A percentile compares a stretch with the other conserved stretches of the same genome.
Conservation (phyloP, 1,284 basidiomycete genomes). For the Agaricales sp. region DNA sequence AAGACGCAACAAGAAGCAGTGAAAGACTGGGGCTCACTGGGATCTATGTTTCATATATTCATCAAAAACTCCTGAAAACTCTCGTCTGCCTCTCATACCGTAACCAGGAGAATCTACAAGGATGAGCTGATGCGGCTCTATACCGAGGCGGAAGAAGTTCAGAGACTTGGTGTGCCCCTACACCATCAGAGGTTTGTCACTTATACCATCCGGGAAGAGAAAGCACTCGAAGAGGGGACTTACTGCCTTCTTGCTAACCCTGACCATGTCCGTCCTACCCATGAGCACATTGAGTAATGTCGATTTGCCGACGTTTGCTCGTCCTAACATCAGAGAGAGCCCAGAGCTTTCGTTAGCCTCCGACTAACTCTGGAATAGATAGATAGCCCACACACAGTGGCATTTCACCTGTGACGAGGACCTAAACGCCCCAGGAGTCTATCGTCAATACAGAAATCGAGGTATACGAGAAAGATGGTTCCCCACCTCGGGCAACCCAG, state of each 20-base stretch:
- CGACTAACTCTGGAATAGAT: not conserved
- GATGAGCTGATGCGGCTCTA: conserved; percentile 42
- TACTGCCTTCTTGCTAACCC: conserved; percentile 60
- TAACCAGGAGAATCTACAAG: conserved; percentile 74
- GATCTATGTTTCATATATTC: conserved; percentile 47
- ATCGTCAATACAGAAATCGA: not conserved
- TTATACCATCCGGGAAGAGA: not conserved
- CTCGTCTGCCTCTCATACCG: conserved; percentile 56
- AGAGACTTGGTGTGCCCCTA: conserved; percentile 62
- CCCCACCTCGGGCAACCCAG: not conserved
- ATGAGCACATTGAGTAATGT: conserved; percentile 60
- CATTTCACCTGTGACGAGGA: conserved; percentile 1
- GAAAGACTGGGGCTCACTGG: conserved; percentile 35
- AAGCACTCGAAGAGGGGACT: conserved; percentile 15
- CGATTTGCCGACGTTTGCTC: conserved; percentile 68
- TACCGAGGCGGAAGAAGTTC: conserved; percentile 61
- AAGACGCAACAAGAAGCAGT: conserved; percentile 1
- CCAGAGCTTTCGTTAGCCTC: not conserved
- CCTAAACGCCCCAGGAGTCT: not conserved
- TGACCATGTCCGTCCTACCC: conserved; percentile 42
- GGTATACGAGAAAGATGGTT: not conserved
- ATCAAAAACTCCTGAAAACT: conserved; percentile 64
- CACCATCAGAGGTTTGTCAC: not conserved
- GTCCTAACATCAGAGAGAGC: conserved; percentile 21
- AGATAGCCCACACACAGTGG: not conserved